These are phyloP conservation scores for Parasarocladium wereldwijsianum DNA, from an alignment of 2,329 filamentous ascomycete species.

Conservation along the genomic window DNA sequence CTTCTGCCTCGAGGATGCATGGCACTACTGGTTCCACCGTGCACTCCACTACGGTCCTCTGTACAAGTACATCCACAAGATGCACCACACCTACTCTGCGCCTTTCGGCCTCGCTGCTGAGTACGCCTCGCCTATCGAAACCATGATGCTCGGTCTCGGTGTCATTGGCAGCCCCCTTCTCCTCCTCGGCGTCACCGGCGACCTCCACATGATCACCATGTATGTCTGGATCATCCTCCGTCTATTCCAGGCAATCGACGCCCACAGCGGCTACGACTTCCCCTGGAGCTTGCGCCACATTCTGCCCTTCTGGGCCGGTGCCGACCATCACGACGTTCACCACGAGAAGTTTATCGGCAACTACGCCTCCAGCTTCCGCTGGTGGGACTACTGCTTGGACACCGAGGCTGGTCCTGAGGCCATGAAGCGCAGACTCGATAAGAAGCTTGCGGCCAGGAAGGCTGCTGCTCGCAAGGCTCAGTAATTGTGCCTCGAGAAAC, in stretches of 20 bases:
- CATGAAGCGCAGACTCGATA: conserved; percentile 67
- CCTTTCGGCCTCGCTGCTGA: conserved; percentile 94
- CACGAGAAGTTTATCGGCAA: conserved; percentile 99
- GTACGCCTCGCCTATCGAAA: conserved; percentile 94
- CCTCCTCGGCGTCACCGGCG: conserved; percentile 67
- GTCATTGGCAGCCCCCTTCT: conserved; percentile 70
- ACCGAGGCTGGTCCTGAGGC: conserved; percentile 88
- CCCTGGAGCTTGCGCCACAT: conserved; percentile 94
- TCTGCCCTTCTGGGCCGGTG: conserved; percentile 94
- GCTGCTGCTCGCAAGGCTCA: conserved; percentile 50
- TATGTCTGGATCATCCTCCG: conserved; percentile 90
- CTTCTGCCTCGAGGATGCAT: conserved; percentile 90
- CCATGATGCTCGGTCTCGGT: conserved; percentile 84
- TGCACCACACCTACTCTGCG: conserved; percentile 97
- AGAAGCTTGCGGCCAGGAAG: conserved; percentile 51
- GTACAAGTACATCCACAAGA: conserved; percentile 96
- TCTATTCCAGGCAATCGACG: conserved; percentile 93
- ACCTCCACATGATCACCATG: conserved; percentile 95
- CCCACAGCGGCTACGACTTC: conserved; percentile 96
- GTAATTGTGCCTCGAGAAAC: conserved; percentile 22
- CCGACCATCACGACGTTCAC: conserved; percentile 90
- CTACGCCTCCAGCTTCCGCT: conserved; percentile 94
- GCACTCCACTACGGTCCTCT: conserved; percentile 86
- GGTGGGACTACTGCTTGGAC: conserved; percentile 93
- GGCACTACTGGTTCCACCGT: conserved; percentile 97